Evolutionary conservation across 2,329 filamentous ascomycete genomes (phyloP).

Genomic region (Westerdykella aurantiaca): DNA sequence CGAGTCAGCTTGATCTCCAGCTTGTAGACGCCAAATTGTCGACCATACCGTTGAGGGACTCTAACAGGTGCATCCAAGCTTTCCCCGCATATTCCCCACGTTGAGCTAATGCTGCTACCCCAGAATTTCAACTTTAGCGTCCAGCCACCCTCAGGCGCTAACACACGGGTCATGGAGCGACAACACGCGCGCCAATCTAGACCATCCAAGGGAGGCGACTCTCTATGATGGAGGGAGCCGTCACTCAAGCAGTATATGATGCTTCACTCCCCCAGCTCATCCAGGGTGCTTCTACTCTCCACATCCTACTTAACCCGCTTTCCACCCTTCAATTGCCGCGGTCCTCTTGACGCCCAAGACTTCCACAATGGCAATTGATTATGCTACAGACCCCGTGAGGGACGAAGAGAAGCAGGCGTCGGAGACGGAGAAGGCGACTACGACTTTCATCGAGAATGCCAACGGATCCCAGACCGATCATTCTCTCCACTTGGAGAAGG

Average conservation of each 20-base stretch:
- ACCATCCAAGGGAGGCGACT: neutral
- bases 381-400: constrained; percentile 18
- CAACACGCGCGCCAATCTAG: constrained; percentile 1
- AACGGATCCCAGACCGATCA: constrained; percentile 13
- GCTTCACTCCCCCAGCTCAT: too few species aligned
- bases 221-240: neutral
- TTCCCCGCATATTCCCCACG: constrained; percentile 21
- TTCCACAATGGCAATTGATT: constrained; percentile 9
- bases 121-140: constrained; percentile 9
- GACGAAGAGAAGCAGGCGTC: constrained; percentile 9
- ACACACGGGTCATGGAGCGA: neutral
- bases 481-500: constrained; percentile 20
- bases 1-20: neutral
- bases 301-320: neutral
- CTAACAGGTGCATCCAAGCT: neutral
- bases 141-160: neutral
- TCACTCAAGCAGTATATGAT: too few species aligned
- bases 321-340: too few species aligned
- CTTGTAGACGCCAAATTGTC: too few species aligned
- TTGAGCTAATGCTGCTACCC: constrained; percentile 12
- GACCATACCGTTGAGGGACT: too few species aligned
- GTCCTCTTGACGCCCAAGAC: constrained; percentile 7
- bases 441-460: constrained; percentile 20
- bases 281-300: neutral
- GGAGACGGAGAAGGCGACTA: neutral